Evolutionary conservation across 2,329 filamentous ascomycete species (phyloP), one percentile per base, ranked within the genome.

Genomic region (Macroventuria anomochaeta): DNA sequence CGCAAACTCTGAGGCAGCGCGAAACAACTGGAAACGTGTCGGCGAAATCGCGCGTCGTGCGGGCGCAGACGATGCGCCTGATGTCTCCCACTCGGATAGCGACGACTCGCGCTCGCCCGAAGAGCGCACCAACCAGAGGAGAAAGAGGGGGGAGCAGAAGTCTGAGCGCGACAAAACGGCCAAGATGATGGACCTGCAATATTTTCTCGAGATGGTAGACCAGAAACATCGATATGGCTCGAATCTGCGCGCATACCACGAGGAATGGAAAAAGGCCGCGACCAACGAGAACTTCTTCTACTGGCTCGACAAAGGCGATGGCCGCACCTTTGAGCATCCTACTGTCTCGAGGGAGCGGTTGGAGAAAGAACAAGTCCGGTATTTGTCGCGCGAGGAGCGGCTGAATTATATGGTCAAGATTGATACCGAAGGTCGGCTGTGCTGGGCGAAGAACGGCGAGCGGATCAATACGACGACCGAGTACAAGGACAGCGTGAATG

Each of bases 201-300:
- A 96, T 70, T 96, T 95, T 59, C 79, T 87, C 1, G 85, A 96
- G 67, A 93, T 96, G 88, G 87, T 93, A 7, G 90, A 95, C 70
- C 77, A 87, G 39, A 93, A 96, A 73, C 92, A 97, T 70, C 85
- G 92, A 3, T 96, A 96, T 67, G 93, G 92, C 3, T 88, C 87
- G 47, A 96, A 95, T 62, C 75, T 96, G 43, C 82, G 89, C 26
- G 83, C 85, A 26, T 97, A 96, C 64, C 93, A 97, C 67, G 84
- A 86, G 54, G 85, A 89, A 60, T 97, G 93, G 93, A 91, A 91
- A 72, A 85, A 83, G 55, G 80, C 85, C 1, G 80, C 89, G 23
- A 93, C 91, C 0, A 84, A 86, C 4, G 88, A 96, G 71, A 96
- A 95, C 69, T 97, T 93, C 81, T 96, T 96, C 73, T 93, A 92